Evolutionary conservation across 2,329 filamentous ascomycete species (phyloP).

Genomic region (Fusarium vanettenii): DNA sequence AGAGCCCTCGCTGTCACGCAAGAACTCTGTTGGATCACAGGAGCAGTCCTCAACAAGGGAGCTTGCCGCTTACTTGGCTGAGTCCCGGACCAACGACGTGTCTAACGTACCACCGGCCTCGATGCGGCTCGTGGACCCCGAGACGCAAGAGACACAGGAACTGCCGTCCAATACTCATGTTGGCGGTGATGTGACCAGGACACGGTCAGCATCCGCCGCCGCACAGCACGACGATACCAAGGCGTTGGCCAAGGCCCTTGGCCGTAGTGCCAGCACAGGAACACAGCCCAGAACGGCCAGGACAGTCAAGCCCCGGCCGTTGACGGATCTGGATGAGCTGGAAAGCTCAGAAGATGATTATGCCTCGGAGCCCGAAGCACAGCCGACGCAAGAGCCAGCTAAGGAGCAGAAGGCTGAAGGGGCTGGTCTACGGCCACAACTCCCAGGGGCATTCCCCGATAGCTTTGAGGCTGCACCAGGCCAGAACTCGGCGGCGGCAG

Average conservation of each 20-base stretch:
- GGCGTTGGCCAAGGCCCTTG: constrained; percentile 33
- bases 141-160: constrained; percentile 57
- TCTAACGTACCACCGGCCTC: constrained; percentile 67
- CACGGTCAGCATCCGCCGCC: constrained; percentile 50
- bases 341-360: constrained; percentile 66
- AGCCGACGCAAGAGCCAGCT: constrained; percentile 26
- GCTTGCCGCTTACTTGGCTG: constrained; percentile 56
- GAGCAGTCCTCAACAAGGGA: constrained; percentile 53
- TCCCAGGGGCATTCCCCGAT: constrained; percentile 56
- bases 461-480: constrained; percentile 51
- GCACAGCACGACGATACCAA: constrained; percentile 53
- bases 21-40: constrained; percentile 45
- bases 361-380: constrained; percentile 41
- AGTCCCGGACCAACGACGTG: constrained; percentile 62
- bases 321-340: constrained; percentile 77
- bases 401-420: constrained; percentile 35
- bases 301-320: constrained; percentile 62
- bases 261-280: constrained; percentile 48
- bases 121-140: constrained; percentile 69
- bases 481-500: constrained; percentile 44
- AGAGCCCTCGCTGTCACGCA: constrained; percentile 60
- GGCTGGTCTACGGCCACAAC: constrained; percentile 45
- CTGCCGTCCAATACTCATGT: constrained; percentile 47
- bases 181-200: constrained; percentile 44
- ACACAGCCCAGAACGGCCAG: constrained; percentile 66